These are phyloP conservation scores for Cyclotella choctawhatcheeana DNA, from an alignment of 108 stramenopile species.

Conservation along the genomic window DNA sequence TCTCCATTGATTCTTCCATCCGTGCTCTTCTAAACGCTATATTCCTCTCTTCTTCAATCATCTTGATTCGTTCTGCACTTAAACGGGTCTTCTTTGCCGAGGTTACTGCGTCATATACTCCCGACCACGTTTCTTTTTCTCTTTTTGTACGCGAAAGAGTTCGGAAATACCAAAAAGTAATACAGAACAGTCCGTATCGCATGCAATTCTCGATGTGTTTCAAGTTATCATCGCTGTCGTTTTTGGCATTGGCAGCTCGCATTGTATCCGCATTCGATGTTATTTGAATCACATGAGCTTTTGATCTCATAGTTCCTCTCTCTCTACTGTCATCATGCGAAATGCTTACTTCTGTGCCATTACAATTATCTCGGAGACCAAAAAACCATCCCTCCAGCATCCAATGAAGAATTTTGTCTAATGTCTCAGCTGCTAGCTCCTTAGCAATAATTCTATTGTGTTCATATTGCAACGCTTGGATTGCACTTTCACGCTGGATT, in stretches of 20 bases:
- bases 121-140: slow-evolving; percentile 25
- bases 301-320: slow-evolving; percentile 22
- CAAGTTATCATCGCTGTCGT: slow-evolving; percentile 13
- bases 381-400: slow-evolving; percentile 53
- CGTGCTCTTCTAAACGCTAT: slow-evolving; percentile 20
- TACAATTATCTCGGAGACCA: slow-evolving; percentile 24
- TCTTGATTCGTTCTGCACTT: slow-evolving; percentile 24
- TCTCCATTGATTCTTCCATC: slow-evolving; percentile 32
- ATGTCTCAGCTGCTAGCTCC: slow-evolving; percentile 11
- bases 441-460: slow-evolving; percentile 32
- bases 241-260: slow-evolving; percentile 12
- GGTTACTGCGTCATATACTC: slow-evolving; percentile 8
- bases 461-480: slow-evolving; percentile 36
- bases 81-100: slow-evolving; percentile 6
- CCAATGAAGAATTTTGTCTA: slow-evolving; percentile 37
- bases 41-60: slow-evolving; percentile 39
- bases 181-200: slow-evolving; percentile 30
- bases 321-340: neutral
- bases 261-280: slow-evolving; percentile 23
- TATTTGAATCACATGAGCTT: slow-evolving; percentile 22
- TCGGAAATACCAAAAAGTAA: slow-evolving; percentile 40
- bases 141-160: slow-evolving; percentile 19
- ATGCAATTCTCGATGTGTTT: slow-evolving; percentile 18
- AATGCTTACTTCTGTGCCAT: neutral
- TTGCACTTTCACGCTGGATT: slow-evolving; percentile 27